A percentile compares a stretch with the other conserved stretches of the same genome.
These are phyloP conservation scores for Flaveria trinervia DNA, from an alignment of 129 eudicot species.

Conservation along the genomic window DNA sequence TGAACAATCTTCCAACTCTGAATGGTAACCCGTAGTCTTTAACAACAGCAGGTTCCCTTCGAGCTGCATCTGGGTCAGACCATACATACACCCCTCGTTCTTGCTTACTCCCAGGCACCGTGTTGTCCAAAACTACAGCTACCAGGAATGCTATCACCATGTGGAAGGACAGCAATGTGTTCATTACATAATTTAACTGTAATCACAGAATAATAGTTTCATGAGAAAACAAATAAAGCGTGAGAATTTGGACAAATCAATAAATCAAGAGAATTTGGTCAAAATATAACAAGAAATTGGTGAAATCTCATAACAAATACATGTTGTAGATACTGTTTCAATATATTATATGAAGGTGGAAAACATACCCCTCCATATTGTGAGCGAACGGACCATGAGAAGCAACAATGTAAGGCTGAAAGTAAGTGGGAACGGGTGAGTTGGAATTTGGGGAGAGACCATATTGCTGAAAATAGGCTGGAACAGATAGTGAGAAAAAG, in stretches of 20 bases:
- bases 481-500: constrained; percentile 83
- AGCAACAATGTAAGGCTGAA: constrained; percentile 86
- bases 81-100: constrained; percentile 95
- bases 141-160: constrained; percentile 95
- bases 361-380: constrained; percentile 66
- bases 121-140: constrained; percentile 84
- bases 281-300: not conserved
- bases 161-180: constrained; percentile 84
- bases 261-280: not conserved
- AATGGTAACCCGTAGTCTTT: constrained; percentile 88
- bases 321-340: not conserved
- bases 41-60: constrained; percentile 79
- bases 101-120: constrained; percentile 89
- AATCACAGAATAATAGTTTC: not conserved
- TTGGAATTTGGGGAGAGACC: constrained; percentile 74
- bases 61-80: constrained; percentile 82
- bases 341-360: not conserved
- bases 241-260: not conserved
- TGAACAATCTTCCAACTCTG: constrained; percentile 78
- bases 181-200: constrained; percentile 81
- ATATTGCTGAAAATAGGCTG: constrained; percentile 95
- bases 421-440: constrained; percentile 74
- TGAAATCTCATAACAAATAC: not conserved
- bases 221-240: not conserved
- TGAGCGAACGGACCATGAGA: constrained; percentile 84